These are phyloP conservation scores for Hapsidospora chrysogenum DNA, from an alignment of 495 filamentous ascomycete species.

Conservation along the genomic window DNA sequence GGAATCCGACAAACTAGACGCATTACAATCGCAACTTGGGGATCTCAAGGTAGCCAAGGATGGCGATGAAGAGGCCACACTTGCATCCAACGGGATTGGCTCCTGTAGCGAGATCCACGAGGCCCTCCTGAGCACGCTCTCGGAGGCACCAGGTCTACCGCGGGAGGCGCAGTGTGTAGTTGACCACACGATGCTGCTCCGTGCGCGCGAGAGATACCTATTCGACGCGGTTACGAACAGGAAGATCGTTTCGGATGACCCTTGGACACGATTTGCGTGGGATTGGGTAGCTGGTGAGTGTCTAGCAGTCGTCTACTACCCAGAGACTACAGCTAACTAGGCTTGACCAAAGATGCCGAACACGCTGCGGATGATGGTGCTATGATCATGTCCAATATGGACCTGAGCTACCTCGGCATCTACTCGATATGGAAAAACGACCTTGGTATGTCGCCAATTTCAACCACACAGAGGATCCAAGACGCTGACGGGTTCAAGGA, in stretches of 20 bases:
- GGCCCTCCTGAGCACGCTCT: constrained; percentile 26
- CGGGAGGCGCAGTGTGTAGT: constrained; percentile 19
- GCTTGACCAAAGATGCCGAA: constrained; percentile 37
- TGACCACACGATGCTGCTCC: constrained; percentile 28
- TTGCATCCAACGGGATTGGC: constrained; percentile 2
- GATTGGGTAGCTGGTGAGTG: constrained; percentile 51
- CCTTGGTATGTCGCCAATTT: constrained; percentile 30
- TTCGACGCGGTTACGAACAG: constrained; percentile 58
- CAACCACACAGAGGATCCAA: background rate
- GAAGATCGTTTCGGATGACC: constrained; percentile 50
- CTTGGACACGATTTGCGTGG: constrained; percentile 65
- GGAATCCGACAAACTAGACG: background rate
- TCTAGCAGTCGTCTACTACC: background rate
- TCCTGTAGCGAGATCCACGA: constrained; percentile 28
- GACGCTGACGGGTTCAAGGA: constrained; percentile 10
- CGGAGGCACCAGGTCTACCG: constrained; percentile 19
- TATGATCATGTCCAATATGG: constrained; percentile 59
- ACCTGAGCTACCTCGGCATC: constrained; percentile 77
- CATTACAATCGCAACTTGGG: background rate
- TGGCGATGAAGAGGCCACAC: background rate
- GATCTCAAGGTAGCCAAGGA: background rate
- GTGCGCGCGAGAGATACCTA: constrained; percentile 56
- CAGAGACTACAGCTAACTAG: constrained; percentile 1
- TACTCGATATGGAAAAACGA: constrained; percentile 64
- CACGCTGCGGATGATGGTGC: constrained; percentile 44